Evolutionary conservation across 2,329 filamentous ascomycete genomes (phyloP).

Genomic region (Calonectria pauciramosa): DNA sequence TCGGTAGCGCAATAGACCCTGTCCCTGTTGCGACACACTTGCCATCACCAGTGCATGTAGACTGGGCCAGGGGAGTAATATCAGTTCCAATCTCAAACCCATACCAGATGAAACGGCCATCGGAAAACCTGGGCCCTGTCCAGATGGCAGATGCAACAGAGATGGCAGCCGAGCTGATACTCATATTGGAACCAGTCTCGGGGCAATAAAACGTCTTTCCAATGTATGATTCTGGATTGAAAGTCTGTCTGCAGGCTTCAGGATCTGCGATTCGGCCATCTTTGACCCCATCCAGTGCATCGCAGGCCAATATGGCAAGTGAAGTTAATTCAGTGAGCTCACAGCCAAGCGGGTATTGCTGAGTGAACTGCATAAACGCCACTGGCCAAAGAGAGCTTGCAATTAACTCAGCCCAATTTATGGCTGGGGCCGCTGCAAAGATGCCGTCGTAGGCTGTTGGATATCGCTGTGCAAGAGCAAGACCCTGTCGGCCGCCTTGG

Average conservation of each 20-base stretch:
- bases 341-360: neutral
- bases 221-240: slow-evolving; percentile 12
- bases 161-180: neutral
- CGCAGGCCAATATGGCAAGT: neutral
- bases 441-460: neutral
- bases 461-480: neutral
- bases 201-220: neutral
- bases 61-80: neutral
- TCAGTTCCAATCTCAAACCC: slow-evolving; percentile 14
- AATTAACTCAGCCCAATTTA: neutral
- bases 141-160: slow-evolving; percentile 1
- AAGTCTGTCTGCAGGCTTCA: neutral
- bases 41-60: neutral
- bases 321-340: neutral
- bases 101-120: slow-evolving; percentile 23
- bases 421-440: neutral
- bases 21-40: neutral
- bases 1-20: neutral
- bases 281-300: slow-evolving; percentile 2
- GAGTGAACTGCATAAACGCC: neutral
- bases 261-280: slow-evolving; percentile 14
- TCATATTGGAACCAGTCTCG: neutral
- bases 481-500: neutral
- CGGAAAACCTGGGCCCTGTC: slow-evolving; percentile 14
- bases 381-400: neutral